Conservation (phyloP, 306 rosid species). For the Begonia fuchsioides region DNA sequence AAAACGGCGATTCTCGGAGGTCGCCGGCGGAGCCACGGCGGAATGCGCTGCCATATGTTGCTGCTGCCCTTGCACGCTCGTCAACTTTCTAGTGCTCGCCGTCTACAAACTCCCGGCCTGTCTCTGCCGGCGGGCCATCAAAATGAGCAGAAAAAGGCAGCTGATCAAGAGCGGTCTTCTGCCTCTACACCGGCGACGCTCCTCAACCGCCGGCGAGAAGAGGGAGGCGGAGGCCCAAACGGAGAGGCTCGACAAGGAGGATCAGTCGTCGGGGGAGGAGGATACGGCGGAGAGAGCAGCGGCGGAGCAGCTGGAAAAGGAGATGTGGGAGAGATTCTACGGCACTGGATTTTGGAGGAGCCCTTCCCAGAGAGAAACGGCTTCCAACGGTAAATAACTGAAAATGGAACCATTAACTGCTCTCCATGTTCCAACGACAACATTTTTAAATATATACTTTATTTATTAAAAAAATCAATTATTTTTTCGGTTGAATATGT, state of each 20-base stretch:
- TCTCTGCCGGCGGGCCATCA: conserved; percentile 30
- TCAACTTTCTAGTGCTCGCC: conserved; percentile 36
- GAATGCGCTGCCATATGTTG: conserved; percentile 81
- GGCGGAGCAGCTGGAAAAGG: conserved; percentile 39
- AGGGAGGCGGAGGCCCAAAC: no score
- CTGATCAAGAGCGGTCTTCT: conserved; percentile 12
- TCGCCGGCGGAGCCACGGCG: conserved; percentile 63
- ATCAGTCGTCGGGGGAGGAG: background rate
- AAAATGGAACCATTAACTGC: background rate
- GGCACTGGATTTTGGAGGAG: conserved; percentile 83
- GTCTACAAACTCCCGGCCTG: conserved; percentile 63
- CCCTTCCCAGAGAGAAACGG: conserved; percentile 41
- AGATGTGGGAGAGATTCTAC: conserved; percentile 79
- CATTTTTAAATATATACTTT: no score
- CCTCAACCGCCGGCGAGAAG: conserved; percentile 10
- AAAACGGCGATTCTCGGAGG: conserved; percentile 36
- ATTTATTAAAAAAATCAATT: no score
- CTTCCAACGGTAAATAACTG: background rate
- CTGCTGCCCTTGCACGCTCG: conserved; percentile 46
- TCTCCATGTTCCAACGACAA: no score
- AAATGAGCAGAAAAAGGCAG: conserved; percentile 13
- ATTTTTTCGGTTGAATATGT: no score
- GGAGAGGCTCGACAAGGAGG: conserved; percentile 2
- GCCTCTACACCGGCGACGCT: conserved; percentile 8
- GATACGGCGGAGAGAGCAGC: conserved; percentile 18